A percentile compares a stretch with the other conserved stretches of the same genome.
Conservation (phyloP, 2,329 filamentous ascomycete genomes). For the Niveomyces coronatus region DNA sequence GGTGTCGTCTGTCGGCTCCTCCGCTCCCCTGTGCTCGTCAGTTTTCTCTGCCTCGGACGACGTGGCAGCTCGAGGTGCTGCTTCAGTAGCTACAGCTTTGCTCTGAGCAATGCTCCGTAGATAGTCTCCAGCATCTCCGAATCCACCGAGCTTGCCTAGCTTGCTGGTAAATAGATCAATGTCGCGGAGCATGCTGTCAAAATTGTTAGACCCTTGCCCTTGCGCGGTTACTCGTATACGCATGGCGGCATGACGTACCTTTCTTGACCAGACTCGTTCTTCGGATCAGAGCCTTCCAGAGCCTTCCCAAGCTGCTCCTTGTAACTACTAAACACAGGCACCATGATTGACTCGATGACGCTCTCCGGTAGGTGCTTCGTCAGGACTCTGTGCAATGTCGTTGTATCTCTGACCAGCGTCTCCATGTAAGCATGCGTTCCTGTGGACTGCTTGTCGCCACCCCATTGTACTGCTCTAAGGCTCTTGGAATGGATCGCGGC, state of each 20-base stretch:
- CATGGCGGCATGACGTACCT: conserved; percentile 42
- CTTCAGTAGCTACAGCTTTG: conserved; percentile 36
- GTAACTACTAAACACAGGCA: conserved; percentile 73
- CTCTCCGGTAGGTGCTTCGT: conserved; percentile 70
- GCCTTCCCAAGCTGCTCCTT: conserved; percentile 66
- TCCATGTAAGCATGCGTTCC: conserved; percentile 68
- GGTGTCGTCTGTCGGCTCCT: no score
- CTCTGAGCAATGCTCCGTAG: conserved; percentile 54
- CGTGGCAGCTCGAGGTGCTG: conserved; percentile 8
- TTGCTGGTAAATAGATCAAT: conserved; percentile 61
- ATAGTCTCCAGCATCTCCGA: conserved; percentile 60
- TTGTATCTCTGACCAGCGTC: conserved; percentile 75
- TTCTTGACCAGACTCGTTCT: conserved; percentile 56
- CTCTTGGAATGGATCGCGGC: conserved; percentile 63
- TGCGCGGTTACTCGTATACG: conserved; percentile 10
- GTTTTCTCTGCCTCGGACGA: conserved; percentile 10
- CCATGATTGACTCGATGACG: conserved; percentile 74
- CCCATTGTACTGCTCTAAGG: conserved; percentile 69
- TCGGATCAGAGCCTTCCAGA: conserved; percentile 54
- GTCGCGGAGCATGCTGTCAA: conserved; percentile 61
- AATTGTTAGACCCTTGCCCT: conserved; percentile 2
- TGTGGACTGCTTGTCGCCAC: conserved; percentile 31
- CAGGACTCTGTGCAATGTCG: conserved; percentile 72
- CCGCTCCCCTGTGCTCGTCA: conserved; percentile 12
- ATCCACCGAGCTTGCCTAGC: conserved; percentile 69